A percentile compares a stretch with the other conserved stretches of the same genome.
These are phyloP conservation scores for Candida nitratophila DNA, from an alignment of 805 yeast species.

Conservation along the genomic window DNA sequence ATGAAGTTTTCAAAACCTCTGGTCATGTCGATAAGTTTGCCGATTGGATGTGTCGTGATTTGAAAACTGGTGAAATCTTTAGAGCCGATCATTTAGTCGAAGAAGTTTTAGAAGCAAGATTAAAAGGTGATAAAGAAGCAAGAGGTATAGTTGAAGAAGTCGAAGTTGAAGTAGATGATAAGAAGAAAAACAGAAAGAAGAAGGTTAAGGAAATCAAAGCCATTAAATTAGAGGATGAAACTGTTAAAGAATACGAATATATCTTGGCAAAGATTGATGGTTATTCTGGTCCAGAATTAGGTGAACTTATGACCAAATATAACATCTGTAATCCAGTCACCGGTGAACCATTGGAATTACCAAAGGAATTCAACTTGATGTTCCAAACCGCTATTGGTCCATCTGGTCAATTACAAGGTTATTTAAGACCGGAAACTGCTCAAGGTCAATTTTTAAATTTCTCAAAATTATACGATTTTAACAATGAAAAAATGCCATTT, in stretches of 20 bases:
- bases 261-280: constrained; percentile 94
- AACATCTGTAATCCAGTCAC: constrained; percentile 89
- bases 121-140: constrained; percentile 96
- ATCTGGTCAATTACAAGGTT: constrained; percentile 93
- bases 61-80: constrained; percentile 94
- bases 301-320: constrained; percentile 77
- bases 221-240: constrained; percentile 75
- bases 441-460: constrained; percentile 98
- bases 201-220: constrained; percentile 93
- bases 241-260: constrained; percentile 73
- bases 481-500: constrained; percentile 95
- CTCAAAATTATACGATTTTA: constrained; percentile 85
- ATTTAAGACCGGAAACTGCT: constrained; percentile 97
- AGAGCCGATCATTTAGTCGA: constrained; percentile 98
- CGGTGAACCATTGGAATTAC: constrained; percentile 78
- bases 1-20: constrained; percentile 95
- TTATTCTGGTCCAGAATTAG: constrained; percentile 86
- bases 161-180: constrained; percentile 63
- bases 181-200: constrained; percentile 89
- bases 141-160: constrained; percentile 73
- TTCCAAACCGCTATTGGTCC: constrained; percentile 99
- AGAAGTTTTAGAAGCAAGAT: constrained; percentile 92
- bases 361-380: constrained; percentile 95
- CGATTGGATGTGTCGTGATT: constrained; percentile 98
- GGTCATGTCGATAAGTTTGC: constrained; percentile 99